These are phyloP conservation scores for Citrullus mucosospermus DNA, from an alignment of 306 rosid genomes.

Conservation along the genomic window DNA sequence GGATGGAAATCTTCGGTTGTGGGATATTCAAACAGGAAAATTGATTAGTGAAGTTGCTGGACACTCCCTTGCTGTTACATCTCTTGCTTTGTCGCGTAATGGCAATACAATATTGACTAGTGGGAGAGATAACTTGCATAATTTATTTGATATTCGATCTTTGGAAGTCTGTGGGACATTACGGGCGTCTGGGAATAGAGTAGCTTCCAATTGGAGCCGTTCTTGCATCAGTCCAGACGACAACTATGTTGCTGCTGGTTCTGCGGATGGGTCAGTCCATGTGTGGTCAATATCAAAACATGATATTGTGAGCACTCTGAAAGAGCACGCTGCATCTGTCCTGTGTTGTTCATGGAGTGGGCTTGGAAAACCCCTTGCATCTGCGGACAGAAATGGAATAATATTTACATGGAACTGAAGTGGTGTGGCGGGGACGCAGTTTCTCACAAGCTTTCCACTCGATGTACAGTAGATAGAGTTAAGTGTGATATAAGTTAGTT, in stretches of 20 bases:
- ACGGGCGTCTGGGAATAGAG: constrained; percentile 63
- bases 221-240: constrained; percentile 95
- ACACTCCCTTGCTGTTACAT: constrained; percentile 74
- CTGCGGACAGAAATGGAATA: constrained; percentile 82
- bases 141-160: constrained; percentile 70
- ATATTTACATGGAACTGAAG: constrained; percentile 68
- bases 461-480: background rate
- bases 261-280: constrained; percentile 71
- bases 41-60: constrained; percentile 86
- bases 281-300: constrained; percentile 73
- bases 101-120: constrained; percentile 75
- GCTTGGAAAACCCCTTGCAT: constrained; percentile 71
- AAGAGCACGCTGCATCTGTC: constrained; percentile 73
- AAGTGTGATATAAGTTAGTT: background rate
- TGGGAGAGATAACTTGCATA: constrained; percentile 91
- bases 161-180: constrained; percentile 82
- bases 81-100: constrained; percentile 69
- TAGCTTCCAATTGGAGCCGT: constrained; percentile 92
- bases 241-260: constrained; percentile 87
- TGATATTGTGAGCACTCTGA: constrained; percentile 65
- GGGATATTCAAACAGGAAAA: constrained; percentile 81
- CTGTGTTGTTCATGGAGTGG: constrained; percentile 88
- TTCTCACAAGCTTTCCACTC: background rate
- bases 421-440: background rate
- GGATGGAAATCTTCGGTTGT: constrained; percentile 86